These are phyloP conservation scores for Cutaneotrichosporon sp. DNA, from an alignment of 1,284 basidiomycete genomes.

Conservation along the genomic window DNA sequence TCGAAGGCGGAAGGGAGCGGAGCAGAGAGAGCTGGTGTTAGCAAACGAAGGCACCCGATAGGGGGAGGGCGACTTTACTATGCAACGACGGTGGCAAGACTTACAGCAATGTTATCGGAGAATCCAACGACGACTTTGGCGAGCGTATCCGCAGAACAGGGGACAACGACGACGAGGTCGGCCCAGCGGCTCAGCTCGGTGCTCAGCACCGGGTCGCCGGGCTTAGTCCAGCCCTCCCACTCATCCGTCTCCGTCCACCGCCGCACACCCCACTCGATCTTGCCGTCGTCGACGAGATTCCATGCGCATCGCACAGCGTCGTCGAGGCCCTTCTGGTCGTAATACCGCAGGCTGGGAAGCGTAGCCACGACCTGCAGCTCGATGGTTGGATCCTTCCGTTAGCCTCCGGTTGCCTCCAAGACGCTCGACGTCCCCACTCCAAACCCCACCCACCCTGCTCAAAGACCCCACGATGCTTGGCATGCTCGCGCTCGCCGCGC, in stretches of 20 bases:
- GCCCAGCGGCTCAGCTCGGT: conserved; percentile 78
- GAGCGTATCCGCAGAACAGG: conserved; percentile 90
- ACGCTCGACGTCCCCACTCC: too few species aligned
- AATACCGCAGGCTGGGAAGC: conserved; percentile 71
- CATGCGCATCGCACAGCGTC: conserved; percentile 24
- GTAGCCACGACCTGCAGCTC: conserved; percentile 80
- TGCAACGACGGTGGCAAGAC: too few species aligned
- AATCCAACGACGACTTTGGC: conserved; percentile 82
- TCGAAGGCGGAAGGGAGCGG: conserved; percentile 73
- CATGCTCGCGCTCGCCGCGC: conserved; percentile 86
- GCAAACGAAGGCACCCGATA: neutral
- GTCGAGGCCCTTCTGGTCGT: conserved; percentile 56
- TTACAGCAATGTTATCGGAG: conserved; percentile 82
- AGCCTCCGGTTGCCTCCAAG: neutral
- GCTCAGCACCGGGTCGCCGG: neutral
- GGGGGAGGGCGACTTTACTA: too few species aligned
- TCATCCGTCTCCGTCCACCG: conserved; percentile 91
- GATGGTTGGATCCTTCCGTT: conserved; percentile 62
- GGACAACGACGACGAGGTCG: conserved; percentile 86
- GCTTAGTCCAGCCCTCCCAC: conserved; percentile 57
- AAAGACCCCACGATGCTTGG: conserved; percentile 79
- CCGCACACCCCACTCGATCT: conserved; percentile 52
- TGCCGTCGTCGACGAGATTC: neutral
- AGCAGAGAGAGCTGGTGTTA: conserved; percentile 72
- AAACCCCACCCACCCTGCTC: conserved; percentile 58